These are phyloP conservation scores for Pseudohalonectria lignicola DNA, from an alignment of 2,329 filamentous ascomycete genomes.

Conservation along the genomic window DNA sequence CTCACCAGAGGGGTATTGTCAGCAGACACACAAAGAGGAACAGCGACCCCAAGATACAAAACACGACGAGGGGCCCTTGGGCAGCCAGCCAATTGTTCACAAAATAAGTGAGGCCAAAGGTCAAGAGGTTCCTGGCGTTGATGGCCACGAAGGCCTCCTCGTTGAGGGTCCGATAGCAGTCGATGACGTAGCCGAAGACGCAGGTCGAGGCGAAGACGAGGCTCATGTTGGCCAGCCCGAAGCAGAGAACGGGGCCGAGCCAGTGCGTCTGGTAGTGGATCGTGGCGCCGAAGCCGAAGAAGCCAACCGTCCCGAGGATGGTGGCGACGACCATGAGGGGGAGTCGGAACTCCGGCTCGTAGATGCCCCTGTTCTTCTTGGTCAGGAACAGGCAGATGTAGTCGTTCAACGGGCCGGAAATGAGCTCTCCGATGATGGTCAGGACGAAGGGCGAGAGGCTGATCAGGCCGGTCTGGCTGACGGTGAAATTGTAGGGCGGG, in stretches of 20 bases:
- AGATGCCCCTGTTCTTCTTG: conserved; percentile 36
- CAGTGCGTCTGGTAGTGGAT: conserved; percentile 33
- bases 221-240: conserved; percentile 35
- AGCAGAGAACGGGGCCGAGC: conserved; percentile 33
- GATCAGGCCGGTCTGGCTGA: conserved; percentile 36
- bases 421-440: conserved; percentile 30
- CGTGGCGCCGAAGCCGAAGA: conserved; percentile 34
- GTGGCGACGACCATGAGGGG: conserved; percentile 27
- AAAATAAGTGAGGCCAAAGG: conserved; percentile 33
- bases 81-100: conserved; percentile 25
- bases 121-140: conserved; percentile 34
- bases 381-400: conserved; percentile 31
- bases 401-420: conserved; percentile 34
- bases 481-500: conserved; percentile 39
- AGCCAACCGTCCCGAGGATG: conserved; percentile 28
- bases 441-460: conserved; percentile 38
- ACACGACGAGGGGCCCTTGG: conserved; percentile 23
- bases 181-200: conserved; percentile 38
- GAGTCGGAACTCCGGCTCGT: conserved; percentile 41
- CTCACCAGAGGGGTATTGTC: conserved; percentile 33
- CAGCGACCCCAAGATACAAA: conserved; percentile 24
- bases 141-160: conserved; percentile 36
- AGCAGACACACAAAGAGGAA: conserved; percentile 31
- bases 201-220: conserved; percentile 33
- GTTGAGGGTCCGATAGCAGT: conserved; percentile 31